Conservation (phyloP, 805 yeast species). For the Lipomyces oligophaga region DNA sequence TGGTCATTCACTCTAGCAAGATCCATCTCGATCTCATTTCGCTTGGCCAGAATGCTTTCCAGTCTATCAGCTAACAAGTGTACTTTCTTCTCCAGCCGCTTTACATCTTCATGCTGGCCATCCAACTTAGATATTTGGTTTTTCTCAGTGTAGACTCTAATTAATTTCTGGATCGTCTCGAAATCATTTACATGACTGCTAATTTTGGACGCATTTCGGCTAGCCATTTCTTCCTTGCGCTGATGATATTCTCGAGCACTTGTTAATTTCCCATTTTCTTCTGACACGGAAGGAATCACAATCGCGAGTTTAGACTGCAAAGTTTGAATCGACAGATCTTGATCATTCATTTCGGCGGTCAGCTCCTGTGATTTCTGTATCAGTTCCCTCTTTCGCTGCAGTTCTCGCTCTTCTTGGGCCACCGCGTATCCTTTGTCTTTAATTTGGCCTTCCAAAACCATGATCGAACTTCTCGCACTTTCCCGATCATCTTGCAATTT, state of each 20-base stretch:
- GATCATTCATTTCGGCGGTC: conserved; percentile 36
- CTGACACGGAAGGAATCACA: conserved; percentile 6
- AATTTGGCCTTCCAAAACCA: conserved; percentile 47
- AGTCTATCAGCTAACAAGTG: too few species aligned
- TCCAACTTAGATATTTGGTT: conserved; percentile 31
- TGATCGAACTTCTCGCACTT: conserved; percentile 42
- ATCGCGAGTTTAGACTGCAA: conserved; percentile 33
- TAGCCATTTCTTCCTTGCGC: conserved; percentile 21
- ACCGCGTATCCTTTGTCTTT: conserved; percentile 54
- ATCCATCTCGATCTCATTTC: conserved; percentile 35
- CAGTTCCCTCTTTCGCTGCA: conserved; percentile 45
- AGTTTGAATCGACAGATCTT: conserved; percentile 35
- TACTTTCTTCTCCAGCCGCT: too few species aligned
- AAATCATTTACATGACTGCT: conserved; percentile 8
- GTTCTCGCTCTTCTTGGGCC: conserved; percentile 50
- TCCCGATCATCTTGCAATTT: conserved; percentile 45
- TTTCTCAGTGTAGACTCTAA: neutral
- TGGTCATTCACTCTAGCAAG: conserved; percentile 36
- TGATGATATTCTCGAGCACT: conserved; percentile 13
- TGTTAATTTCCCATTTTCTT: conserved; percentile 3
- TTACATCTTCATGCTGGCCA: too few species aligned
- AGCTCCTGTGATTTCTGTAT: conserved; percentile 20
- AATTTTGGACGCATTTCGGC: conserved; percentile 3
- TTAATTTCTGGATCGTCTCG: conserved; percentile 3
- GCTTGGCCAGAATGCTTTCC: conserved; percentile 23